Percentiles rank a stretch among this genome's conserved stretches.
These are phyloP conservation scores for Carex myosuroides DNA, from an alignment of 176 grass and related monocot species.

Conservation along the genomic window DNA sequence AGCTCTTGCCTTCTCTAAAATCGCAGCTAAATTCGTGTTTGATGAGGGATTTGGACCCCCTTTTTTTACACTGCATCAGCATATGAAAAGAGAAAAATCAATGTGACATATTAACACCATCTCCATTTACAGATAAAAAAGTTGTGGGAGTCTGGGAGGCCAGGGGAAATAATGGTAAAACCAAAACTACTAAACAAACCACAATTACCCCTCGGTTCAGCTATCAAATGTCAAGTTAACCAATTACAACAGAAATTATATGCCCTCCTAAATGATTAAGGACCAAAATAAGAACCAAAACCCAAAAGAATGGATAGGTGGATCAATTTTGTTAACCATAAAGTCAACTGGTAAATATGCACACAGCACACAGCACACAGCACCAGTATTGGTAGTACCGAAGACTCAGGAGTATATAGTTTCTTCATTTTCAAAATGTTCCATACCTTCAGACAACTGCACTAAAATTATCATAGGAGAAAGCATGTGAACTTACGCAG, in stretches of 20 bases:
- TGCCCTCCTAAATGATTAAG: neutral
- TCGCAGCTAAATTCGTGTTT: constrained; percentile 67
- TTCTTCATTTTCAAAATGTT: neutral
- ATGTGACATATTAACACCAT: neutral
- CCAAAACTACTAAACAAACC: neutral
- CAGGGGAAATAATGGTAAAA: neutral
- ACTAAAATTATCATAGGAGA: neutral
- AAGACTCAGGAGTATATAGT: neutral
- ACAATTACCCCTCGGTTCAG: neutral
- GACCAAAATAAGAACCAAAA: neutral
- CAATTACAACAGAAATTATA: neutral
- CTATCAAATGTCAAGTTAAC: neutral
- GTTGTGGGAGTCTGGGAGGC: neutral
- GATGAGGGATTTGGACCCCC: constrained; percentile 70
- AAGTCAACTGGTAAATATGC: neutral
- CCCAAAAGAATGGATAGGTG: neutral
- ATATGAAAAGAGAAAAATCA: neutral
- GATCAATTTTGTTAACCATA: neutral
- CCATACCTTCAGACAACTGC: neutral
- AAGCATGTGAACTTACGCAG: constrained; percentile 44
- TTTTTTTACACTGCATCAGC: constrained; percentile 67
- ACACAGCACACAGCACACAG: neutral
- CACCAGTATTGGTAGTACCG: neutral
- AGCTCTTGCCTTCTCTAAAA: constrained; percentile 80
- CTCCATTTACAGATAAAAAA: neutral